Conservation (phyloP, 2,329 filamentous ascomycete species). For the Diaporthe sp. region DNA sequence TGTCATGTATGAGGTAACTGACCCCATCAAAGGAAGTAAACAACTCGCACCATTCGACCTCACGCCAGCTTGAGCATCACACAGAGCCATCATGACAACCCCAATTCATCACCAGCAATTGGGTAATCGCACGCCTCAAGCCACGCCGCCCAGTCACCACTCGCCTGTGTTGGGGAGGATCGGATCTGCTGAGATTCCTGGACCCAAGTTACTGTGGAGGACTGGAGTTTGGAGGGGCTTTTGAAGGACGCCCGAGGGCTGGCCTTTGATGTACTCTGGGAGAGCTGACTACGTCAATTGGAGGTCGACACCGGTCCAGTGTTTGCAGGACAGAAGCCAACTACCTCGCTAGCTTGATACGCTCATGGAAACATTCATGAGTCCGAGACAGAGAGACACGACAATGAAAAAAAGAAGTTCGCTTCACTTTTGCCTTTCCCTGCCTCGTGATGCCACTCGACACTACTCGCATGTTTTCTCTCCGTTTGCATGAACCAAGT, state of each 20-base stretch:
- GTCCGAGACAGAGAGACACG: slow-evolving; percentile 27
- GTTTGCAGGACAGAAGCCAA: slow-evolving; percentile 40
- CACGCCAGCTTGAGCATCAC: slow-evolving; percentile 57
- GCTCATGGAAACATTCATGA: slow-evolving; percentile 13
- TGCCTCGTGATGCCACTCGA: slow-evolving; percentile 7
- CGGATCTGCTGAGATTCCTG: slow-evolving; percentile 42
- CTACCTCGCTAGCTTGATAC: slow-evolving; percentile 33
- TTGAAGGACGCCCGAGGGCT: slow-evolving; percentile 40
- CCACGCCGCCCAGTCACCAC: slow-evolving; percentile 24
- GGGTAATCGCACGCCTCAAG: slow-evolving; percentile 39
- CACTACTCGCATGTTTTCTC: background rate
- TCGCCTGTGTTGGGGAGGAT: slow-evolving; percentile 44
- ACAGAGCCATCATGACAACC: slow-evolving; percentile 48
- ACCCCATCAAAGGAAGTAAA: slow-evolving; percentile 73
- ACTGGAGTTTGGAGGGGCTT: slow-evolving; percentile 26
- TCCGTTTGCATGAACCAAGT: no score
- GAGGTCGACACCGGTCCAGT: slow-evolving; percentile 38
- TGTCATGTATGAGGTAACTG: slow-evolving; percentile 49
- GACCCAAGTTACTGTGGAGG: slow-evolving; percentile 41
- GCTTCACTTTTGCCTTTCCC: slow-evolving; percentile 22
- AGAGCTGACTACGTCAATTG: slow-evolving; percentile 39
- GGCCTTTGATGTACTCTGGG: slow-evolving; percentile 34
- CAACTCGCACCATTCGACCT: slow-evolving; percentile 70
- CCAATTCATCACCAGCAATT: slow-evolving; percentile 47
- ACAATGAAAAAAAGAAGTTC: slow-evolving; percentile 40